A percentile compares a stretch with the other conserved stretches of the same genome.
Evolutionary conservation across 768 basidiomycete species (phyloP).

Genomic region (Coprinopsis sp.): DNA sequence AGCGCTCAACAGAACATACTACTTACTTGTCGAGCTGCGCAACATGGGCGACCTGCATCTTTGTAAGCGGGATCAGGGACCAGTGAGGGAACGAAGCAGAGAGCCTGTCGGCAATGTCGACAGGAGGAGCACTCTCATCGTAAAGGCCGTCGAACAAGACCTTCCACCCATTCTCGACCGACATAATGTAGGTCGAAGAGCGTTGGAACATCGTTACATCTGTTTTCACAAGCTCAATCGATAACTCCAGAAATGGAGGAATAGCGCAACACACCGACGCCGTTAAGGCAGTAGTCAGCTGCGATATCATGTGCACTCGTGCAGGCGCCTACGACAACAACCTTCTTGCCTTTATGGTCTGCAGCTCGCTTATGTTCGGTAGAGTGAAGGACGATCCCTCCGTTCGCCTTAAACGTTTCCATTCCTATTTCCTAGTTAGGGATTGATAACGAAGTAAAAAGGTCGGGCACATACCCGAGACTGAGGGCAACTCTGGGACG

Average conservation of each 20-base stretch:
- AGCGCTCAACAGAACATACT: not conserved
- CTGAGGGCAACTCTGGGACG: conserved; percentile 36
- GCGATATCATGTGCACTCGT: conserved; percentile 43
- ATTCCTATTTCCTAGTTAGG: conserved; percentile 1
- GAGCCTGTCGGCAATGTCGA: conserved; percentile 48
- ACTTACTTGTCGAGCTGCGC: conserved; percentile 35
- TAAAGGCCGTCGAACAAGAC: conserved; percentile 31
- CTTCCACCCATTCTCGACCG: conserved; percentile 33
- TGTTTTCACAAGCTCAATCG: conserved; percentile 8
- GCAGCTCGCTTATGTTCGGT: conserved; percentile 41
- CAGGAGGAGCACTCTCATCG: conserved; percentile 43
- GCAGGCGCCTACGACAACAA: conserved; percentile 64
- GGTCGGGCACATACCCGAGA: not conserved
- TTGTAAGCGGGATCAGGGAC: conserved; percentile 17
- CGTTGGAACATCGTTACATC: conserved; percentile 48
- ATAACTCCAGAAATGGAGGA: not conserved
- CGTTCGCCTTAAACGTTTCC: conserved; percentile 31
- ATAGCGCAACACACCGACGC: conserved; percentile 23
- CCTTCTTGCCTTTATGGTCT: conserved; percentile 57
- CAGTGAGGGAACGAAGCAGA: conserved; percentile 42
- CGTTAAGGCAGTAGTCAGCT: conserved; percentile 31
- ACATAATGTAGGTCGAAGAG: conserved; percentile 49
- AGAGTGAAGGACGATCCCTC: conserved; percentile 50
- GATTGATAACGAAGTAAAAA: not conserved
- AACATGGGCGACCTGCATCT: conserved; percentile 17